Percentiles rank a stretch among this genome's conserved stretches.
phyloP scores from a whole-genome alignment of 1,139 yeast genomes.

The Pneumocystis oryctolagi region DNA sequence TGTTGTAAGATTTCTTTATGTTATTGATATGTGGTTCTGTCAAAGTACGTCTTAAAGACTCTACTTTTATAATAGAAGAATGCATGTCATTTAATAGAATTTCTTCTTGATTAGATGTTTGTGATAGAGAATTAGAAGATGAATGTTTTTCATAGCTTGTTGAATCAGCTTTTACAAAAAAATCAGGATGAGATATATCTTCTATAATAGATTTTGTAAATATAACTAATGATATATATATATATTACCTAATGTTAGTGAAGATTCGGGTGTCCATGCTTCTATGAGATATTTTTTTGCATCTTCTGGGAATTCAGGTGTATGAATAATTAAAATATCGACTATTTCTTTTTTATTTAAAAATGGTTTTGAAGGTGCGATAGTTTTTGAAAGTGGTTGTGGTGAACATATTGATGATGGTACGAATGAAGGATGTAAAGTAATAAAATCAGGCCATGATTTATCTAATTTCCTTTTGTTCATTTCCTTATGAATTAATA shows the following conservation, averaged over 20 bases:
- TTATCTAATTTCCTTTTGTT: background rate
- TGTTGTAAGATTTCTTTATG: background rate
- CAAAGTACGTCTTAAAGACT: background rate
- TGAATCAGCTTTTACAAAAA: background rate
- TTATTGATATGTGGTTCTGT: background rate
- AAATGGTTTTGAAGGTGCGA: background rate
- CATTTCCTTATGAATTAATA: background rate
- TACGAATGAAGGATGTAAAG: background rate
- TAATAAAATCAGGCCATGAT: conserved; percentile 1
- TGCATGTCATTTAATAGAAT: background rate
- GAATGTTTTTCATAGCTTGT: background rate
- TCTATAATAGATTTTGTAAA: background rate
- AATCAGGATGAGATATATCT: background rate
- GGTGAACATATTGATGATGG: background rate
- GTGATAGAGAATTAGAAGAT: background rate
- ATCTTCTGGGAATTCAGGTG: background rate
- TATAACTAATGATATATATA: background rate
- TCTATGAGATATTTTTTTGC: background rate
- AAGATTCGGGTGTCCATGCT: background rate
- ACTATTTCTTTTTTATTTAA: background rate
- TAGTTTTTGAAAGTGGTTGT: conserved; percentile 1
- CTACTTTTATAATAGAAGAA: background rate
- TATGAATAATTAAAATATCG: background rate
- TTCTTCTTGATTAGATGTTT: background rate
- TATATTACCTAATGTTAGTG: background rate